phyloP scores from a whole-genome alignment of 108 stramenopile genomes.

The Pseudonitzschia multiseries region DNA sequence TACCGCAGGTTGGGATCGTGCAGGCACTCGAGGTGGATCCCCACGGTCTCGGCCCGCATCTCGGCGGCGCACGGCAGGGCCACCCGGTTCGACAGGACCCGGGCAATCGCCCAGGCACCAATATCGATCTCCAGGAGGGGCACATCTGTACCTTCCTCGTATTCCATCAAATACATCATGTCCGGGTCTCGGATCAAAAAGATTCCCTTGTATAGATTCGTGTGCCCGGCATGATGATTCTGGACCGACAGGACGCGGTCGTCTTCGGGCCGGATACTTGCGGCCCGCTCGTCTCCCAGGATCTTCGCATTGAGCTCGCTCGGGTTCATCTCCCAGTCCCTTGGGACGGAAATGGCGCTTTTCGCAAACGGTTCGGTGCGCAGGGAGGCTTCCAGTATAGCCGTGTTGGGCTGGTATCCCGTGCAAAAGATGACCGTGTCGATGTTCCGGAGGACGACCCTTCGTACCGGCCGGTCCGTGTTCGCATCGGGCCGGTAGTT shows the following conservation, averaged over 20 bases:
- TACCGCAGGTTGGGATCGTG: neutral
- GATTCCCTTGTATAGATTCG: constrained; percentile 26
- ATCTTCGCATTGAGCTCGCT: neutral
- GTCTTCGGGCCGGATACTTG: neutral
- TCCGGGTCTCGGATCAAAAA: constrained; percentile 40
- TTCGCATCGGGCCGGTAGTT: constrained; percentile 14
- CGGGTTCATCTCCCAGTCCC: neutral
- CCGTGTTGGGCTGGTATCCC: constrained; percentile 40
- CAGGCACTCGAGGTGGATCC: neutral
- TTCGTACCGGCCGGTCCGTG: constrained; percentile 4
- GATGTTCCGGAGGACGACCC: constrained; percentile 32
- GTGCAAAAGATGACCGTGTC: constrained; percentile 59
- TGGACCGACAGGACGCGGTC: neutral
- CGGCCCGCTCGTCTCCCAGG: neutral
- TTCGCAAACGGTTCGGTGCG: neutral
- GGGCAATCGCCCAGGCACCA: neutral
- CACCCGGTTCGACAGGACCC: neutral
- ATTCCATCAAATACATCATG: constrained; percentile 49
- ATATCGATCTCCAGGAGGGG: constrained; percentile 45
- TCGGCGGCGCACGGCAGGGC: neutral
- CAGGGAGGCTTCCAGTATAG: constrained; percentile 44
- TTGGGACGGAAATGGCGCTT: neutral
- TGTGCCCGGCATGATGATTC: neutral
- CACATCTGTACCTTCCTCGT: neutral
- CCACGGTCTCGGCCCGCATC: neutral